A percentile compares a stretch with the other conserved stretches of the same genome.
These are phyloP conservation scores for Brettanomyces naardenensis DNA, from an alignment of 805 yeast species.

Conservation along the genomic window DNA sequence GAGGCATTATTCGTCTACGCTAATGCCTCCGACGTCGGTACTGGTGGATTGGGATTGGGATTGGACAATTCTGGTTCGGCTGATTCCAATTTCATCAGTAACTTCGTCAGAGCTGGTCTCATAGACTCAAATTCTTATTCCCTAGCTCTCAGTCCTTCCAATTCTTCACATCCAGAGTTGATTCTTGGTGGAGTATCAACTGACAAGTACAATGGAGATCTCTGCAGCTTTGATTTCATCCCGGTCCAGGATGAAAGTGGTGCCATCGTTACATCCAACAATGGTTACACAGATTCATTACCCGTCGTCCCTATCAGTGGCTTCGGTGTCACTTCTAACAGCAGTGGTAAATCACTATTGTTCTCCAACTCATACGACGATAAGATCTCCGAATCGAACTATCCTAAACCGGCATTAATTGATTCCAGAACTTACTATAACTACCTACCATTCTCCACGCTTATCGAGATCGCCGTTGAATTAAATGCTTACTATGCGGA, in stretches of 20 bases:
- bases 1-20: constrained; percentile 27
- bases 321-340: constrained; percentile 31
- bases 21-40: constrained; percentile 27
- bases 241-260: constrained; percentile 27
- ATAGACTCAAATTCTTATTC: constrained; percentile 38
- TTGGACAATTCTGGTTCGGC: constrained; percentile 16
- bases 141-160: constrained; percentile 27
- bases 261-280: constrained; percentile 4
- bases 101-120: constrained; percentile 21
- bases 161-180: constrained; percentile 26
- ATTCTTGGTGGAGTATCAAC: constrained; percentile 55
- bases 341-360: constrained; percentile 18
- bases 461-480: constrained; percentile 61
- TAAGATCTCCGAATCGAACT: constrained; percentile 27
- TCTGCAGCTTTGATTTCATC: constrained; percentile 42
- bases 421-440: constrained; percentile 46
- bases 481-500: constrained; percentile 54
- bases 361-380: constrained; percentile 31
- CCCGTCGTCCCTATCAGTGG: constrained; percentile 42
- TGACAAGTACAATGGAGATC: constrained; percentile 34
- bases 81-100: constrained; percentile 25
- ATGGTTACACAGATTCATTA: constrained; percentile 12
- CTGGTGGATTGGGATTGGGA: constrained; percentile 43
- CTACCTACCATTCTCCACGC: constrained; percentile 46
- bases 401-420: constrained; percentile 44